These are phyloP conservation scores for Metschnikowia matae DNA, from an alignment of 805 yeast genomes.

Conservation along the genomic window DNA sequence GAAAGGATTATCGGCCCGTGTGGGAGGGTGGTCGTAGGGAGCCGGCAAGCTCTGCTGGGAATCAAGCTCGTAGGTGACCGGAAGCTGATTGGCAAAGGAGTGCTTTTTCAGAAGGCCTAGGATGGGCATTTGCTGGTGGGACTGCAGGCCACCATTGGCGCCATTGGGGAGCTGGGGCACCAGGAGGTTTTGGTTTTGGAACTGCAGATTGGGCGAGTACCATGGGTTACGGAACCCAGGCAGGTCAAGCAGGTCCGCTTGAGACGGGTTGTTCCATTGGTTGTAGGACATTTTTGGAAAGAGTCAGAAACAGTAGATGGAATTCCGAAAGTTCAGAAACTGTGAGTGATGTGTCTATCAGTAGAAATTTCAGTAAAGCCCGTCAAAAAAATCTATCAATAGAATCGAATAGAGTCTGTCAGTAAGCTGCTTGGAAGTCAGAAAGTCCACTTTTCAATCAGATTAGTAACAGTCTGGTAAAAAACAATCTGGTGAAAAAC, in stretches of 20 bases:
- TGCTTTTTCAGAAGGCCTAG: slow-evolving; percentile 25
- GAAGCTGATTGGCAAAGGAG: slow-evolving; percentile 44
- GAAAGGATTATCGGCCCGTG: slow-evolving; percentile 44
- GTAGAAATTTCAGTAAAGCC: no score
- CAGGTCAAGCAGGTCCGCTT: slow-evolving; percentile 5
- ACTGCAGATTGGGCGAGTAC: slow-evolving; percentile 26
- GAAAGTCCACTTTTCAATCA: no score
- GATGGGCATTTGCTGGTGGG: slow-evolving; percentile 20
- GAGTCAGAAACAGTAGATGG: background rate
- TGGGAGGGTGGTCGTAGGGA: slow-evolving; percentile 37
- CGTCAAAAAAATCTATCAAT: no score
- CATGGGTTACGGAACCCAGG: slow-evolving; percentile 44
- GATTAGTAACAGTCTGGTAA: no score
- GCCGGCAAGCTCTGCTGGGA: slow-evolving; percentile 25
- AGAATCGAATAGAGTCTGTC: no score
- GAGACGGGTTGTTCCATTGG: background rate
- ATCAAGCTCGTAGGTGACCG: slow-evolving; percentile 47
- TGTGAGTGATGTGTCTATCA: no score
- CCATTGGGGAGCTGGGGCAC: background rate
- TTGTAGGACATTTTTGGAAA: background rate
- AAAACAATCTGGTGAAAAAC: no score
- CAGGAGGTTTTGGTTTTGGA: slow-evolving; percentile 7
- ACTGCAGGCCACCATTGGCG: background rate
- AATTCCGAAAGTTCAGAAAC: no score
- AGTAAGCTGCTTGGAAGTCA: no score